phyloP scores from a whole-genome alignment of 1,284 basidiomycete genomes.

The Clitocybe nebularis region DNA sequence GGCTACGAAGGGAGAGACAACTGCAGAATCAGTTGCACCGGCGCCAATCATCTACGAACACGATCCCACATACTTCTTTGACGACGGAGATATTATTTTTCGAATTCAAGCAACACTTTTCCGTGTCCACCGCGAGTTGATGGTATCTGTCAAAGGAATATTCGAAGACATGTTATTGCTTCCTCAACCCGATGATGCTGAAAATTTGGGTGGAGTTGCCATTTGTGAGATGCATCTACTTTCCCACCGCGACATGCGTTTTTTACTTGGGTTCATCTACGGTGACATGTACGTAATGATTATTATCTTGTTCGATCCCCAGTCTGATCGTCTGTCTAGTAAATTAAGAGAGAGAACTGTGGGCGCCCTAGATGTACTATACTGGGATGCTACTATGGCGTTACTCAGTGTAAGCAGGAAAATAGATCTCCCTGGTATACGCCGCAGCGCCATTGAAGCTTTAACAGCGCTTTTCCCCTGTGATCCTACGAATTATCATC shows the following conservation, averaged over 20 bases:
- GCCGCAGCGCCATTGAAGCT: constrained; percentile 8
- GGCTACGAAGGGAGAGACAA: background rate
- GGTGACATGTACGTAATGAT: constrained; percentile 16
- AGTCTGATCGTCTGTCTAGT: background rate
- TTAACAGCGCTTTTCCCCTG: constrained; percentile 9
- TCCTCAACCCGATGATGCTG: constrained; percentile 12
- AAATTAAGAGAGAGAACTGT: background rate
- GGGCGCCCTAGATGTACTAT: background rate
- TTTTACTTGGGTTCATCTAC: constrained; percentile 17
- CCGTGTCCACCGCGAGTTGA: constrained; percentile 17
- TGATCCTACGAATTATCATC: background rate
- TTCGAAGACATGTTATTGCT: constrained; percentile 18
- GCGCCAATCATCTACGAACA: constrained; percentile 5
- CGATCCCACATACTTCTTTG: constrained; percentile 18
- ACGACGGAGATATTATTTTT: constrained; percentile 22
- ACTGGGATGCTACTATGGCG: constrained; percentile 14
- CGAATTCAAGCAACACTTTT: constrained; percentile 19
- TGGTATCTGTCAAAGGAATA: constrained; percentile 15
- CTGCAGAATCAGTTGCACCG: background rate
- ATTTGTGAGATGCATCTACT: constrained; percentile 15
- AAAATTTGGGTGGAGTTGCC: constrained; percentile 12
- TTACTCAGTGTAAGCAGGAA: constrained; percentile 14
- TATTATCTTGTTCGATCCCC: background rate
- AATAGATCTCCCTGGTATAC: constrained; percentile 12
- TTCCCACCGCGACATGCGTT: constrained; percentile 14